phyloP scores from a whole-genome alignment of 2,329 filamentous ascomycete genomes.

The Clarireedia hainanense region DNA sequence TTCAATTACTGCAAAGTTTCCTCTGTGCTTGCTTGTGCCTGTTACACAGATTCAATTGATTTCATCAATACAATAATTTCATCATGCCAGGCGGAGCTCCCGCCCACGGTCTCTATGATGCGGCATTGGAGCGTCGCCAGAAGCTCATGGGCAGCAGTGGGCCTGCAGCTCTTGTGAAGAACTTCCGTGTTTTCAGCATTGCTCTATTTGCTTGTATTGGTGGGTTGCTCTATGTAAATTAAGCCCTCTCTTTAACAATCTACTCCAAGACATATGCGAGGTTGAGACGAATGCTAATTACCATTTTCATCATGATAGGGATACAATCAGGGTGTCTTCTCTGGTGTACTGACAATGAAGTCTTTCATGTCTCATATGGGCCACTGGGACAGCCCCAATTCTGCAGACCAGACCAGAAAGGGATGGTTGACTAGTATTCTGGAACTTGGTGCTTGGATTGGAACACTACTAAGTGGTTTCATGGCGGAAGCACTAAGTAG shows the following conservation, averaged over 20 bases:
- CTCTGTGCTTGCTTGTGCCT: too few species aligned
- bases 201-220: slow-evolving; percentile 56
- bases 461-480: slow-evolving; percentile 60
- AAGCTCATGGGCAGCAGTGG: slow-evolving; percentile 46
- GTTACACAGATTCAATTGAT: too few species aligned
- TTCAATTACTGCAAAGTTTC: too few species aligned
- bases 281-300: background rate
- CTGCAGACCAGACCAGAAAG: slow-evolving; percentile 44
- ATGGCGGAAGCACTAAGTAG: slow-evolving; percentile 62
- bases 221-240: slow-evolving; percentile 40
- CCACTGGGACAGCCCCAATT: slow-evolving; percentile 40
- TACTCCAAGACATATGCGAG: too few species aligned
- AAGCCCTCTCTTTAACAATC: background rate
- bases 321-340: slow-evolving; percentile 72
- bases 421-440: slow-evolving; percentile 60
- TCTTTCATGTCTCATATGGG: slow-evolving; percentile 48
- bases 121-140: slow-evolving; percentile 43
- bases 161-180: slow-evolving; percentile 46
- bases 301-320: slow-evolving; percentile 26
- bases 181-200: slow-evolving; percentile 52
- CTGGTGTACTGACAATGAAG: slow-evolving; percentile 55
- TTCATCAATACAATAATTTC: background rate
- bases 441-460: slow-evolving; percentile 72
- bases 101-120: slow-evolving; percentile 37
- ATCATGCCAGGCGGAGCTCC: slow-evolving; percentile 5